A percentile compares a stretch with the other conserved stretches of the same genome.
phyloP scores from a whole-genome alignment of 1,284 basidiomycete genomes.

The Earliella scabrosa region DNA sequence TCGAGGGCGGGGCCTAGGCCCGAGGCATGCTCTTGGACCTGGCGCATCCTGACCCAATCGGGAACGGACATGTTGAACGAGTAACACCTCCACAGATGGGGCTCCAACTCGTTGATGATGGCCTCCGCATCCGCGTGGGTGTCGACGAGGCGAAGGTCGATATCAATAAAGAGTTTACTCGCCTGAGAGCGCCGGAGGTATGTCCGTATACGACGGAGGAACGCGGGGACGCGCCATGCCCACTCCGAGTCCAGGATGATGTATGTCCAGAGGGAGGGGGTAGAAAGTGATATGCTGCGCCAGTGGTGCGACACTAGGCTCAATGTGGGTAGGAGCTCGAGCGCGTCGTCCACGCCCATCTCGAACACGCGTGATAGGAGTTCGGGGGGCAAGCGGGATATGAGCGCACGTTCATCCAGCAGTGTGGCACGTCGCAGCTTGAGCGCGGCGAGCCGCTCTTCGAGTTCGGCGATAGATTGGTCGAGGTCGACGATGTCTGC shows the following conservation, averaged over 20 bases:
- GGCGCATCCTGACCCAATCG: conserved; percentile 36
- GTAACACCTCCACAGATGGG: conserved; percentile 37
- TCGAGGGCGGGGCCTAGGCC: conserved; percentile 34
- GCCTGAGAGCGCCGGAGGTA: conserved; percentile 35
- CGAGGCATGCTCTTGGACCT: conserved; percentile 28
- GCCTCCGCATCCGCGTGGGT: conserved; percentile 25
- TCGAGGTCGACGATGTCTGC: conserved; percentile 34
- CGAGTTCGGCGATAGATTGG: conserved; percentile 30
- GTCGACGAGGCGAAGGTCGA: conserved; percentile 36
- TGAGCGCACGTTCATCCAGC: conserved; percentile 34
- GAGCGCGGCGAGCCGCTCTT: conserved; percentile 30
- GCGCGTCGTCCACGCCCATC: conserved; percentile 34
- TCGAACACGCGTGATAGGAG: conserved; percentile 41
- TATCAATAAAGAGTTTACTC: conserved; percentile 35
- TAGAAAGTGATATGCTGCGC: conserved; percentile 32
- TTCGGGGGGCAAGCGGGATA: conserved; percentile 37
- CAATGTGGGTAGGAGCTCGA: conserved; percentile 27
- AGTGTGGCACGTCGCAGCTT: conserved; percentile 28
- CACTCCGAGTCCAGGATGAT: conserved; percentile 35
- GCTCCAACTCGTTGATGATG: conserved; percentile 32
- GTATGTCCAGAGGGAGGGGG: conserved; percentile 38
- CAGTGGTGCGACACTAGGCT: conserved; percentile 37
- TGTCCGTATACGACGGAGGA: conserved; percentile 32
- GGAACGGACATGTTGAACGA: conserved; percentile 34
- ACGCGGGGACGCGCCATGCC: conserved; percentile 32